Evolutionary conservation across 2,329 filamentous ascomycete species (phyloP), one percentile per base, ranked within the genome.

Genomic region (Cladorrhinum sp.): DNA sequence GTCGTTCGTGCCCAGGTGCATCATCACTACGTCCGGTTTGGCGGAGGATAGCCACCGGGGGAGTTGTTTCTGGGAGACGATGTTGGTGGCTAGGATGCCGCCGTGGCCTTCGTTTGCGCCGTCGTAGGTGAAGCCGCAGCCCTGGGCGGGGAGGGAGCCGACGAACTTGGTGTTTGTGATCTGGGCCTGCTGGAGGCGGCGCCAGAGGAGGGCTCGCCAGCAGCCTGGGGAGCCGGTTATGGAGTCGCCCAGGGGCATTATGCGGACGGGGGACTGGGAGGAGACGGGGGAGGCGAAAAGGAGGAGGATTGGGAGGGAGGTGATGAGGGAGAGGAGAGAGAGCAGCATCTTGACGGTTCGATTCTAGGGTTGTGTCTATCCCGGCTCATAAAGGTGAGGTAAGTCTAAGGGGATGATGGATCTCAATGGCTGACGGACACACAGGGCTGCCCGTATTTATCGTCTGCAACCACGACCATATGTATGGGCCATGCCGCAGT

Each of bases 61-160:
- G 2, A 80, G 72, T 54, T 73, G 70, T 28, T 74, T 73, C 30
- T 76, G 69, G 20, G 68, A 66, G 2, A 73, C 75, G 53, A 76
- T 77, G 30, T 73, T 72, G 12, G 73, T 74, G 16, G 75, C 77
- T 1, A 73, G 71, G 26, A 70, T 73, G 4, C 78, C 76, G 2
- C 76, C 71, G 63, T 79, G 76, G 30, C 77, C 78, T 65, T 81
- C 77, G 62, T 80, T 76, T 46, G 77, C 73, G 49, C 73, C 73
- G 60, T 80, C 77, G 59, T 77, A 76, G 18, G 69, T 62, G 61
- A 75, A 71, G 57, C 75, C 73, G 60, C 71, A 73, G 33, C 73
- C 75, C 56, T 68, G 69, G 1, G 66, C 67, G 1, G 70, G 69
- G 49, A 74, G 70, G 3, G 73, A 72, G 23, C 72, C 73, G 26